Conservation (phyloP, 805 yeast species). For the Isabelozyma rhagii region DNA sequence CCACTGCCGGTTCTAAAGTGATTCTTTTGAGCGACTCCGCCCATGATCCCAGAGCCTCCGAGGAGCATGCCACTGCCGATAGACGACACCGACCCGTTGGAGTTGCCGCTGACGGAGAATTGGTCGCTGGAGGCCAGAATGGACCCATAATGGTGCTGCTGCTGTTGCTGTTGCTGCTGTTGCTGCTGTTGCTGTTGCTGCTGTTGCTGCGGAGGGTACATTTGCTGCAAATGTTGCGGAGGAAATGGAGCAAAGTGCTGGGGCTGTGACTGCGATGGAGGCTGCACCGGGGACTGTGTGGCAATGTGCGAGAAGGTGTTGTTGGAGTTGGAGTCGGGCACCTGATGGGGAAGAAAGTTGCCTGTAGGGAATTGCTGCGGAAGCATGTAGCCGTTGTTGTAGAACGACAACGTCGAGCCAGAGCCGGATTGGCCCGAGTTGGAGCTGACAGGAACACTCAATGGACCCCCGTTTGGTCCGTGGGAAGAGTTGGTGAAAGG, state of each 20-base stretch:
- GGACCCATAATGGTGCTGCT: conserved; percentile 4
- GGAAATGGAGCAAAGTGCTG: conserved; percentile 8
- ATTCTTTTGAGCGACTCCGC: conserved; percentile 2
- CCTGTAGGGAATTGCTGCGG: conserved; percentile 4
- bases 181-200: conserved; percentile 4
- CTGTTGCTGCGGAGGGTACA: conserved; percentile 4
- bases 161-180: conserved; percentile 2
- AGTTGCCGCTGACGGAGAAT: conserved; percentile 5
- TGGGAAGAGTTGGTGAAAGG: conserved; percentile 14
- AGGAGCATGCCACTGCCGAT: conserved; percentile 3
- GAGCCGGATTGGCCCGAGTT: background rate
- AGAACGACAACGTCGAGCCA: background rate
- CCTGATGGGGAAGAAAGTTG: background rate
- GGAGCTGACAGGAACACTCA: background rate
- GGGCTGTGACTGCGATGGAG: conserved; percentile 1
- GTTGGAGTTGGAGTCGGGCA: conserved; percentile 2
- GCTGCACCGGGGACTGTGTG: background rate
- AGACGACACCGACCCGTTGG: conserved; percentile 9
- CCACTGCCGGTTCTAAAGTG: conserved; percentile 2
- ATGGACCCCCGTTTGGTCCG: background rate
- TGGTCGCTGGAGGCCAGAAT: conserved; percentile 9
- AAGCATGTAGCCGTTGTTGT: conserved; percentile 4
- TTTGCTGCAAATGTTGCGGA: conserved; percentile 7
- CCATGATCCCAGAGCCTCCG: conserved; percentile 1
- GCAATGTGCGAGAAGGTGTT: conserved; percentile 1